Base-by-base conservation (phyloP, 1,139 yeast species). In the Taphrina confusa region DNA sequence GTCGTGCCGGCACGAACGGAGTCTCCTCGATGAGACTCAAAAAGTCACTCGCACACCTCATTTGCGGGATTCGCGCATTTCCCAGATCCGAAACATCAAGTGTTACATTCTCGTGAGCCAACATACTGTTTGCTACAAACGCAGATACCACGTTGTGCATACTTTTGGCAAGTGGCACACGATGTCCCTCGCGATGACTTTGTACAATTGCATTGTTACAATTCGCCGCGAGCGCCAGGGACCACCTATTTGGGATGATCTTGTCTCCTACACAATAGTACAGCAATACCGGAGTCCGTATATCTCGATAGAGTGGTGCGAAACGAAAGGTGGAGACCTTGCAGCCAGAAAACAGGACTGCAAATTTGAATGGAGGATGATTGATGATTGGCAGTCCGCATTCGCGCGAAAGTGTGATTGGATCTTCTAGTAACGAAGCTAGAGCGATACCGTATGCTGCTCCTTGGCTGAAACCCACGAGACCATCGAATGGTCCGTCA, bases 401-500 rank as follows among this genome's bases (percentile, higher is more conserved):
- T 27, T 54, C 51, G 4, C 16, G 25, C 1, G 58, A 22, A 1
- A 54, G 36, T 4, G 39, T 14, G 18, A 4, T 9, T 1, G 58
- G 36, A 27, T 50, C 50, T 28, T 46, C 61, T 3, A 61, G 49
- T 9, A 60, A 39, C 6, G 61, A 34, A 5, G 61, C 59, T 9
- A 61, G 50, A 3, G 57, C 59, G 20, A 75, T 82, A 1, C 94
- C 82, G 70, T 92, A 75, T 2, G 95, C 95, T 1, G 96, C 94
- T 65, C 98, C 98, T 72, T 92, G 97, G 16, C 94, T 85, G 70
- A 91, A 92, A 1, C 97, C 97, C 57, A 91, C 74, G 27, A 91
- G 77, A 2, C 97, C 97, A 61, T 83, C 85, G 69, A 85, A 90
- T 0, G 97, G 97, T 0, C 97, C 97, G 65, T 89, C 78, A 62